Conservation (phyloP, 2,329 filamentous ascomycete species). For the Dactylellina cionopaga region DNA sequence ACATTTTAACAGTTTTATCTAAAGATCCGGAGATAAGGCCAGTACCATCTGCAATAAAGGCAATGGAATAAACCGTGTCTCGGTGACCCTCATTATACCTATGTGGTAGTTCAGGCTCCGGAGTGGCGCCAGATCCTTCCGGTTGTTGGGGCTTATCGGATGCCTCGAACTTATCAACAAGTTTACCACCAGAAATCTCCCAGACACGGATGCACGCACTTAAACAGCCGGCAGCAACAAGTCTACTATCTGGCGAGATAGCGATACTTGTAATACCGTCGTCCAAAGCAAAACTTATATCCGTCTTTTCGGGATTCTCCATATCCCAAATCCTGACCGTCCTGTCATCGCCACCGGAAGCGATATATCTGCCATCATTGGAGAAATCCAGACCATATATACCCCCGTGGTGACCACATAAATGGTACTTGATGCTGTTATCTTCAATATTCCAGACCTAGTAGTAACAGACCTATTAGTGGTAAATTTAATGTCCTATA, state of each 20-base stretch:
- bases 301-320: conserved; percentile 60
- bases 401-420: conserved; percentile 96
- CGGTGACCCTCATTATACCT: conserved; percentile 60
- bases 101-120: conserved; percentile 80
- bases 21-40: conserved; percentile 97
- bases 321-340: conserved; percentile 50
- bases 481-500: conserved; percentile 15
- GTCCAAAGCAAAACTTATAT: conserved; percentile 68
- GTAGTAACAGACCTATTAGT: neutral
- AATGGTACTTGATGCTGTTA: conserved; percentile 87
- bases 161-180: conserved; percentile 70
- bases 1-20: conserved; percentile 81
- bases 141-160: conserved; percentile 82
- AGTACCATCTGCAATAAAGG: conserved; percentile 62
- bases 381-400: conserved; percentile 67
- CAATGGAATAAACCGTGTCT: conserved; percentile 64
- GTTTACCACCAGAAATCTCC: conserved; percentile 67
- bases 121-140: conserved; percentile 75
- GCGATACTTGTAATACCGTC: conserved; percentile 49
- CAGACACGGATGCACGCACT: conserved; percentile 46
- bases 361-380: conserved; percentile 44
- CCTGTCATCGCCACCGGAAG: conserved; percentile 40
- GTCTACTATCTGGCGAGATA: conserved; percentile 44
- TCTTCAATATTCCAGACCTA: conserved; percentile 93
- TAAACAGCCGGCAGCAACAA: conserved; percentile 41